A percentile compares a stretch with the other conserved stretches of the same genome.
Conservation (phyloP, 2,329 filamentous ascomycete genomes). For the Venturia aucupariae region DNA sequence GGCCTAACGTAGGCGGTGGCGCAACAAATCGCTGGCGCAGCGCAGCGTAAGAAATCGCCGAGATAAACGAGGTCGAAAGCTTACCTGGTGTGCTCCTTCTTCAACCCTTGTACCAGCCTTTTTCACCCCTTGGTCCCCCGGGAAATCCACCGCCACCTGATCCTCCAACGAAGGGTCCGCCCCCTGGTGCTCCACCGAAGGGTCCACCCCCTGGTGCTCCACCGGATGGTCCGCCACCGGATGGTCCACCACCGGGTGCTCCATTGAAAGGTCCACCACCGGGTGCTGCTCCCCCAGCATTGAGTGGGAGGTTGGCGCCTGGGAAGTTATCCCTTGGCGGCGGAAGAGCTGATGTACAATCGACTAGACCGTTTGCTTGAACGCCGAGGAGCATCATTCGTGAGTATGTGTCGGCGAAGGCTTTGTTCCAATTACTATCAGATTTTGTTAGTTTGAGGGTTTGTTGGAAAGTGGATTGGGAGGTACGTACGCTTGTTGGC, state of each 20-base stretch:
- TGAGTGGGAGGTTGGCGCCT: constrained; percentile 1
- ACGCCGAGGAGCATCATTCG: constrained; percentile 8
- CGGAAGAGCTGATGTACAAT: constrained; percentile 21
- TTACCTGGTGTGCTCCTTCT: too few relatives aligned
- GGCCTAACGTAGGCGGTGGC: too few relatives aligned
- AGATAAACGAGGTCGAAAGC: too few relatives aligned
- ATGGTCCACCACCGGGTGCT: too few relatives aligned
- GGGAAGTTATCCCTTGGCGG: constrained; percentile 8
- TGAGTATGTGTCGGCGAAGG: constrained; percentile 8
- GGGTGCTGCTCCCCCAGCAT: background rate
- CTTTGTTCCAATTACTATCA: constrained; percentile 5
- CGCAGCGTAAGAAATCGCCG: too few relatives aligned
- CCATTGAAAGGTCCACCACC: too few relatives aligned
- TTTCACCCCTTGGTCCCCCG: background rate
- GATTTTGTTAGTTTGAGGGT: background rate
- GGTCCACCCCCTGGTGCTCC: background rate
- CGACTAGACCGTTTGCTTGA: constrained; percentile 15
- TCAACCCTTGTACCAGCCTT: too few relatives aligned
- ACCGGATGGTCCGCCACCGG: background rate
- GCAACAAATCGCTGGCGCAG: too few relatives aligned
- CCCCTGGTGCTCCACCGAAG: background rate
- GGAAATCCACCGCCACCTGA: too few relatives aligned
- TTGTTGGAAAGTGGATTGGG: too few relatives aligned
- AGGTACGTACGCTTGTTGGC: constrained; percentile 3
- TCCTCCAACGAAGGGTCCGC: background rate